Evolutionary conservation across 208 protist species (phyloP).

Genomic region (Crithidia bombi): DNA sequence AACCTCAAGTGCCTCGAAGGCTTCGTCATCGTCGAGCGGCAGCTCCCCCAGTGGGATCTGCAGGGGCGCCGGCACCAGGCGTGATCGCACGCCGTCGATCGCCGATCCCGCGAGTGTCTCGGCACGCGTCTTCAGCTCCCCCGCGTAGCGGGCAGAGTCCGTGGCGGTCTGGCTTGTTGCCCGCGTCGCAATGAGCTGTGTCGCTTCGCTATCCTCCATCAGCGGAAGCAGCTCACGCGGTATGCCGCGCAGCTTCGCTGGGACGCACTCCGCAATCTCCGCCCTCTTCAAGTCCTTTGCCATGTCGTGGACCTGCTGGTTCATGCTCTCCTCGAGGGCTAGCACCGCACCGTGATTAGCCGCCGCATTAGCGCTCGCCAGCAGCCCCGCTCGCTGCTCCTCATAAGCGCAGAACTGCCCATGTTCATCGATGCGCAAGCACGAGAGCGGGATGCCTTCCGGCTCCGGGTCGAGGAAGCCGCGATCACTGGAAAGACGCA

Average conservation of each 20-base stretch:
- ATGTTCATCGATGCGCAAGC: constrained; percentile 42
- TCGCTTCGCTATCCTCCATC: constrained; percentile 40
- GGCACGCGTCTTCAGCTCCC: constrained; percentile 40
- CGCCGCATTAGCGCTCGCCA: constrained; percentile 31
- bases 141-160: constrained; percentile 23
- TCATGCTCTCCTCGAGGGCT: constrained; percentile 58
- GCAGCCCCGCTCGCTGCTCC: constrained; percentile 44
- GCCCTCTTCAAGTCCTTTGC: constrained; percentile 45
- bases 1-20: constrained; percentile 41
- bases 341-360: constrained; percentile 34
- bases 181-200: constrained; percentile 27
- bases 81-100: constrained; percentile 42
- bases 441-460: constrained; percentile 50
- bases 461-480: constrained; percentile 52
- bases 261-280: constrained; percentile 37
- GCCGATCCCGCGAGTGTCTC: constrained; percentile 35
- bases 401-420: constrained; percentile 41
- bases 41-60: constrained; percentile 45
- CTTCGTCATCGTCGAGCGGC: constrained; percentile 42
- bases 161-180: constrained; percentile 11
- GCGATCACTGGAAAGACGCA: constrained; percentile 32
- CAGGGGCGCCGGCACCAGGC: constrained; percentile 44
- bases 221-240: constrained; percentile 53
- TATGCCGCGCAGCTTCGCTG: constrained; percentile 44
- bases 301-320: constrained; percentile 43